phyloP scores from a whole-genome alignment of 371 early-diverging fungal genomes.

The Zychaea mexicana region DNA sequence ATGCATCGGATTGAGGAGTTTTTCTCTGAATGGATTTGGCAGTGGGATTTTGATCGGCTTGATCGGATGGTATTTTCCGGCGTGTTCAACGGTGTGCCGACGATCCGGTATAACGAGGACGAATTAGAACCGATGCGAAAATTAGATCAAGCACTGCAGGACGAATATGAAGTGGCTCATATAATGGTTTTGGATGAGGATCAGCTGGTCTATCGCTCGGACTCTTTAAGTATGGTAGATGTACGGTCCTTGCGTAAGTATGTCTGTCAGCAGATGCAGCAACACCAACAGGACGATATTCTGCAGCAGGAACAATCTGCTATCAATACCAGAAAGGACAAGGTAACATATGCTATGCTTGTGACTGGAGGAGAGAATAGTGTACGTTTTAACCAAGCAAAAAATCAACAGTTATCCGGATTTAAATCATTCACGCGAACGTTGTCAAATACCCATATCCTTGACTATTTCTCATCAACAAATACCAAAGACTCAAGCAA shows the following conservation, averaged over 20 bases:
- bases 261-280: conserved; percentile 22
- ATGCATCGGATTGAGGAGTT: conserved; percentile 62
- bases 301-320: conserved; percentile 15
- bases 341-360: background rate
- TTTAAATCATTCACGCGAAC: conserved; percentile 55
- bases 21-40: conserved; percentile 66
- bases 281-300: conserved; percentile 11
- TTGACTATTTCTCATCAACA: conserved; percentile 52
- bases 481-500: conserved; percentile 27
- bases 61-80: conserved; percentile 39
- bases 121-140: conserved; percentile 30
- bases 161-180: conserved; percentile 37
- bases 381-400: conserved; percentile 4
- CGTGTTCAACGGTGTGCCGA: conserved; percentile 48
- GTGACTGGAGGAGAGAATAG: background rate
- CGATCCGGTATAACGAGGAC: conserved; percentile 36
- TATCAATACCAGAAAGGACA: background rate
- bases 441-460: conserved; percentile 52
- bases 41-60: conserved; percentile 66
- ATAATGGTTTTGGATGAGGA: conserved; percentile 40
- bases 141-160: conserved; percentile 23
- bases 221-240: conserved; percentile 27
- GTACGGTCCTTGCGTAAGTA: conserved; percentile 37
- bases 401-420: background rate
- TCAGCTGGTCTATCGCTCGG: conserved; percentile 44